Percentiles rank a stretch among this genome's conserved stretches.
These are phyloP conservation scores for Amphibolis antarctica DNA, from an alignment of 106 monocot species.

Conservation along the genomic window DNA sequence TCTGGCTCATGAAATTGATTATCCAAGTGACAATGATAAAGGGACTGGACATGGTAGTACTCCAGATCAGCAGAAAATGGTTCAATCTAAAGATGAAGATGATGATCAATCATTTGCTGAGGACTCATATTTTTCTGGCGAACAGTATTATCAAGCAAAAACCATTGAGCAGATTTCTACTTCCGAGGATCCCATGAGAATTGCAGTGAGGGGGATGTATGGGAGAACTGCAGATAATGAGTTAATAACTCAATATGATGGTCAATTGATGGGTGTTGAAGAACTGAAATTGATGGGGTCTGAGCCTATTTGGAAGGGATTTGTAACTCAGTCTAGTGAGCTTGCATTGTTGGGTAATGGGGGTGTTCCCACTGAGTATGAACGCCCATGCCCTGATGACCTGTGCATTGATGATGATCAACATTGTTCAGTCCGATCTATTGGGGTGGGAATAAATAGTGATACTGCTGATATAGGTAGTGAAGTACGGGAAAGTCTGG, in stretches of 20 bases:
- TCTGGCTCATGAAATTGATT: slow-evolving; percentile 98
- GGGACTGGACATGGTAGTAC: slow-evolving; percentile 43
- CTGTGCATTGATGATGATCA: slow-evolving; percentile 68
- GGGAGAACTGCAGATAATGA: slow-evolving; percentile 34
- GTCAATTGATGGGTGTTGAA: slow-evolving; percentile 71
- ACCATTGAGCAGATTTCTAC: slow-evolving; percentile 30
- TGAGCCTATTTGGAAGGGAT: slow-evolving; percentile 90
- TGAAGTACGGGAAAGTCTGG: slow-evolving; percentile 74
- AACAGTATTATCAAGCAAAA: slow-evolving; percentile 57
- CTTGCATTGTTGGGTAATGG: slow-evolving; percentile 53
- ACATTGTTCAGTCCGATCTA: slow-evolving; percentile 84
- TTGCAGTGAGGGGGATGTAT: slow-evolving; percentile 25
- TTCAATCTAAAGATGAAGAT: slow-evolving; percentile 57
- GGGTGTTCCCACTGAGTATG: slow-evolving; percentile 30
- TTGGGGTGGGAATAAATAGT: slow-evolving; percentile 94
- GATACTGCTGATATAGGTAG: slow-evolving; percentile 88
- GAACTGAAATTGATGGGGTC: slow-evolving; percentile 74
- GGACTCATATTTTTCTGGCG: slow-evolving; percentile 85
- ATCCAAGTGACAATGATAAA: slow-evolving; percentile 97
- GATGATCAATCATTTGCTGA: slow-evolving; percentile 87
- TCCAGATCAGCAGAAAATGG: slow-evolving; percentile 44
- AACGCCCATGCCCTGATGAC: slow-evolving; percentile 36
- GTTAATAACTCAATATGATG: slow-evolving; percentile 75
- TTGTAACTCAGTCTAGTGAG: slow-evolving; percentile 69
- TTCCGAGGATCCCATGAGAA: slow-evolving; percentile 30